Base-by-base conservation (phyloP, 805 yeast species). In the Brettanomyces custersianus region DNA sequence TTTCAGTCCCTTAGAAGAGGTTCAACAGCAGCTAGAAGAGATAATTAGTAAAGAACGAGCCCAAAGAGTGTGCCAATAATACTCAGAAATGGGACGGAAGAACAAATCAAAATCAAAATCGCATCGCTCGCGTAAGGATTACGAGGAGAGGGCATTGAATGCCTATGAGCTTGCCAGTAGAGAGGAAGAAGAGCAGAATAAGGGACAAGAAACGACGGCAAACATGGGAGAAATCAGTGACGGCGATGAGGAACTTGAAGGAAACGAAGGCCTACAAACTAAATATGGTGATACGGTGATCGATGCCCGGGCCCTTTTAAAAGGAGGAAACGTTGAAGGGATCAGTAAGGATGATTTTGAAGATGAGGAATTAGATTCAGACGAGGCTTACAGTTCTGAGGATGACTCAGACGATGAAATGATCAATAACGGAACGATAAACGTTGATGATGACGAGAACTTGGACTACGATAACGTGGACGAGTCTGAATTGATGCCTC, bases 351-450 rank as follows among this genome's bases (percentile, higher is more conserved):
- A 56, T 8, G 56, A 50, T 0, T 54, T 62, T 37, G 64, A 57
- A 18, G 69, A 59, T 32, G 65, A 58, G 36, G 63, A 59, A 33
- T 49, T 59, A 4, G 62, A 59, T 40, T 84, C 95, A 1, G 96
- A 87, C 55, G 95, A 82, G 47, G 95, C 94, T 0, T 59, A 84
- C 40, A 95, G 92, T 1, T 79, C 92, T 0, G 94, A 72, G 39
- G 88, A 81, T 45, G 84, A 77, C 37, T 70, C 66, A 36, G 71
- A 67, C 8, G 70, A 63, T 7, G 76, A 67, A 13, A 78, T 71
- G n/a, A 74, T 65, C 4, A 90, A 73, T 10, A 81, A 83, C 51
- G 72, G 72, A 19, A 95, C 85, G 48, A 95, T 85, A 51, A 64
- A 58, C 21, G 19, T 30, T 13, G 33, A 30, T 30, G 71, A 67